A percentile compares a stretch with the other conserved stretches of the same genome.
Evolutionary conservation across 2,329 filamentous ascomycete species (phyloP).

Genomic region (Diaporthe sp.): DNA sequence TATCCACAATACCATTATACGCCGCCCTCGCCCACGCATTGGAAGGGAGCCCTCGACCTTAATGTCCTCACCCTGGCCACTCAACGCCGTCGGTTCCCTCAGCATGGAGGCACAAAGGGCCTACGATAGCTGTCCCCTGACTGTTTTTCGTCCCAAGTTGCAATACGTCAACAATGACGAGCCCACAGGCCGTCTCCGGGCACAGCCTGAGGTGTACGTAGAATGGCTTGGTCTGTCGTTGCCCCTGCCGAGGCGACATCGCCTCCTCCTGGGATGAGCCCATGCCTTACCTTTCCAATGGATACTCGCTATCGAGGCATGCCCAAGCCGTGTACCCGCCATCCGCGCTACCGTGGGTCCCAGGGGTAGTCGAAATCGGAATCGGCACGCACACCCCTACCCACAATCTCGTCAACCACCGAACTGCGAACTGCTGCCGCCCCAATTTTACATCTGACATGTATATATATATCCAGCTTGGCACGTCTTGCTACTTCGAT

Average conservation of each 20-base stretch:
- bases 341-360: constrained; percentile 20
- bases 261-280: neutral
- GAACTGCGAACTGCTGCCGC: neutral
- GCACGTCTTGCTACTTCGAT: neutral
- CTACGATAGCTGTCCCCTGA: neutral
- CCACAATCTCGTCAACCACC: constrained; percentile 23
- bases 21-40: neutral
- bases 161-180: constrained; percentile 30
- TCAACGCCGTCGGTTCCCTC: constrained; percentile 21
- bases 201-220: neutral
- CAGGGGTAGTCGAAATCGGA: constrained; percentile 27
- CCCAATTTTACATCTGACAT: neutral
- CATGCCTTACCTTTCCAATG: neutral
- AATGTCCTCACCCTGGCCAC: neutral
- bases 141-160: constrained; percentile 11
- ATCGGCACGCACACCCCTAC: constrained; percentile 15
- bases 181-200: neutral
- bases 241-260: neutral
- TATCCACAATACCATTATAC: neutral
- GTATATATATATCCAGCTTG: constrained; percentile 9
- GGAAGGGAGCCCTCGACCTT: neutral
- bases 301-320: neutral
- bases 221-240: neutral
- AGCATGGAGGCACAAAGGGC: neutral
- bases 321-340: neutral